Evolutionary conservation across 148 eudicot genomes (phyloP), one percentile per base, ranked within the genome.

Genomic region (Fallopia convolvulus): DNA sequence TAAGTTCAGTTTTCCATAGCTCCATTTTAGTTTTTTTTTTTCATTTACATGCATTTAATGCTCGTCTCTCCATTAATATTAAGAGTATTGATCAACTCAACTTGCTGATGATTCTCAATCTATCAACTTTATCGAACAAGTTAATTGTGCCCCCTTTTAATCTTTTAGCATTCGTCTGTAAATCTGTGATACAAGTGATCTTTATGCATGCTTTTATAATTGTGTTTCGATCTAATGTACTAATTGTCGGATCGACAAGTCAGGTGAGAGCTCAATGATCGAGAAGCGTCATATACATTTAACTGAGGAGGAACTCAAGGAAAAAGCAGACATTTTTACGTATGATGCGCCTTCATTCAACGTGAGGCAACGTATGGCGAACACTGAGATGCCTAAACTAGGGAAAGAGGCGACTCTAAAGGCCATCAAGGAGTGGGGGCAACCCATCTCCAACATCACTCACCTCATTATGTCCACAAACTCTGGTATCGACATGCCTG

Each of bases 401-500:
- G 88, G 85, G 9, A 83, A 85, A 60, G 83, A 83, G 40, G 88
- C 88, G 0, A 83, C 88, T 6, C 23, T 75, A 8, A 85, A 81
- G 58, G 88, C 87, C 42, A 85, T 85, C 40, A 80, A 82, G 60
- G 87, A 85, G 58, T 85, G 87, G 87, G 87, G 87, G 47, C 87
- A 78, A 6, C 85, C 88, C 77, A 80, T 76, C 63, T 83, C 85
- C n/a, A 80, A 85, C 60, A 85, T 85, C 76, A 85, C 85, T 14
- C 88, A 85, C 36, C 80, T 85, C 23, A 70, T 85, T 47, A 77
- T 85, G 81, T 80, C 82, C 79, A 85, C 88, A 30, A 83, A 83
- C 23, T 80, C 85, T 0, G 85, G 88, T 12, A 80, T 81, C 3
- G 88, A 83, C 80, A 85, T 85, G 88, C 88, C 88, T 2, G 85